Conservation (phyloP, 108 stramenopile species). For the Cyclotella kingstonii region DNA sequence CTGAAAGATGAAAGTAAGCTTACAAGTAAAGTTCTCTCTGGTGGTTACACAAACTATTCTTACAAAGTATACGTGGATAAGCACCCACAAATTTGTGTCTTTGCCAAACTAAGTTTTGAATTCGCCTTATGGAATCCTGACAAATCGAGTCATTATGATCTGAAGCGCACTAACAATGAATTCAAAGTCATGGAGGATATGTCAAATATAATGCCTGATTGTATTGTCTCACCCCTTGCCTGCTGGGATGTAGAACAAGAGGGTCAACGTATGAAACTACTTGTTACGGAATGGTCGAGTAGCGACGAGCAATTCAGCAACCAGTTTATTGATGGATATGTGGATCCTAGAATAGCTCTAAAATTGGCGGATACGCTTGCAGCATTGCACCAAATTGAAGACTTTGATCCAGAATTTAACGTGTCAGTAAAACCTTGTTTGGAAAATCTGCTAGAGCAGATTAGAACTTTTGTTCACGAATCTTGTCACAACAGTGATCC, state of each 20-base stretch:
- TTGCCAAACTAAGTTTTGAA: constrained; percentile 33
- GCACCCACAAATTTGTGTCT: constrained; percentile 21
- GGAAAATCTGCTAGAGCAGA: constrained; percentile 4
- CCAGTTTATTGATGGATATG: constrained; percentile 50
- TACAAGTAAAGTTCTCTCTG: constrained; percentile 10
- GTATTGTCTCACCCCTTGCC: constrained; percentile 29
- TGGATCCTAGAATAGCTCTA: constrained; percentile 45
- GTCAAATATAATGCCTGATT: constrained; percentile 14
- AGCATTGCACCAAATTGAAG: constrained; percentile 33
- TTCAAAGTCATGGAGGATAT: constrained; percentile 27
- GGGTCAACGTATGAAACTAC: constrained; percentile 43
- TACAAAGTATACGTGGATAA: constrained; percentile 27
- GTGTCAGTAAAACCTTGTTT: constrained; percentile 20
- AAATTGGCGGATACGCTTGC: constrained; percentile 47
- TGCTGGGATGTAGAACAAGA: constrained; percentile 34
- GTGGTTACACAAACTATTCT: constrained; percentile 33
- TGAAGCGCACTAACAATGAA: constrained; percentile 36
- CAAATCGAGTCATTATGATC: constrained; percentile 12
- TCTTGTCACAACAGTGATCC: background rate
- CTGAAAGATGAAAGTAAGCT: constrained; percentile 17
- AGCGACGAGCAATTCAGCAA: constrained; percentile 49
- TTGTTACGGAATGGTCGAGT: constrained; percentile 54
- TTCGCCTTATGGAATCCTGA: constrained; percentile 39
- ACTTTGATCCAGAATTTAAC: constrained; percentile 48
- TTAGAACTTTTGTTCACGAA: constrained; percentile 9